phyloP scores from a whole-genome alignment of 768 basidiomycete species.

The Pluteus cervinus region DNA sequence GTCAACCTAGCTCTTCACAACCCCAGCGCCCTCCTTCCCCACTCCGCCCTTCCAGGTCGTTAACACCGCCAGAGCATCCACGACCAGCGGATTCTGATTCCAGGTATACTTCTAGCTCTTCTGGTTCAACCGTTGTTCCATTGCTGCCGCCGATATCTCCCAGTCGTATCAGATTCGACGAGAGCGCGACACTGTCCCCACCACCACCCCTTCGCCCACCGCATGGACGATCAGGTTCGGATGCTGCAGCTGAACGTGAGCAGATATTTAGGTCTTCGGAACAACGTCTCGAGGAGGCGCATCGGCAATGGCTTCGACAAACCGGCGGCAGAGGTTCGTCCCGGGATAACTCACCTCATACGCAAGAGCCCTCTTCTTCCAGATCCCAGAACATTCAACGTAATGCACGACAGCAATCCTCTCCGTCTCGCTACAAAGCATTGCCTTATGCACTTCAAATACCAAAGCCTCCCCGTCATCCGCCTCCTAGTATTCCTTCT shows the following conservation, averaged over 20 bases:
- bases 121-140: too few relatives aligned
- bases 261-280: conserved; percentile 33
- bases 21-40: conserved; percentile 30
- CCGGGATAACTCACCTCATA: conserved; percentile 19
- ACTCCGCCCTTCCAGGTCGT: conserved; percentile 21
- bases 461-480: conserved; percentile 31
- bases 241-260: conserved; percentile 46
- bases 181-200: conserved; percentile 25
- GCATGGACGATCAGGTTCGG: conserved; percentile 44
- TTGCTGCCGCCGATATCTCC: conserved; percentile 32
- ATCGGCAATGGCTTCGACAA: conserved; percentile 23
- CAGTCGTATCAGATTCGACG: conserved; percentile 32
- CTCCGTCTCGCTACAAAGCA: conserved; percentile 21
- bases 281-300: conserved; percentile 22
- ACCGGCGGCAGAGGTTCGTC: conserved; percentile 23
- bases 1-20: conserved; percentile 2
- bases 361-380: conserved; percentile 7
- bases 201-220: conserved; percentile 22
- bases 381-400: conserved; percentile 14
- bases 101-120: too few relatives aligned
- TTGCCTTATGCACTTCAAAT: conserved; percentile 27
- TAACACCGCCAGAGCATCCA: conserved; percentile 33
- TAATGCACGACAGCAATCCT: conserved; percentile 22
- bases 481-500: conserved; percentile 30
- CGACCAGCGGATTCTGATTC: too few relatives aligned